A percentile compares a stretch with the other conserved stretches of the same genome.
phyloP scores from a whole-genome alignment of 352 stramenopile genomes.

The Phytophthora fragariae region DNA sequence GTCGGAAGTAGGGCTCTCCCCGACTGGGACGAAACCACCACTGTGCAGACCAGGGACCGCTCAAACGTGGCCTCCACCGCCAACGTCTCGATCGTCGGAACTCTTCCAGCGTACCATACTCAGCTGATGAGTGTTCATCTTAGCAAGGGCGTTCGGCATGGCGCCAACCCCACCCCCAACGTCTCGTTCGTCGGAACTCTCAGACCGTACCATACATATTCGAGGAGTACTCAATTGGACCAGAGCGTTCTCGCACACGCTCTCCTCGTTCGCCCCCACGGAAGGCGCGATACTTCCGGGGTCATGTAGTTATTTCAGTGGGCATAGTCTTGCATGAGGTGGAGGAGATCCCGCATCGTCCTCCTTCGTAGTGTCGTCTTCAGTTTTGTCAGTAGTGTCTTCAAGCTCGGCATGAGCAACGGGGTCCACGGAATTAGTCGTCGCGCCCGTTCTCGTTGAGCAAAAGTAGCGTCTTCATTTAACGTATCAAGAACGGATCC shows the following conservation, averaged over 20 bases:
- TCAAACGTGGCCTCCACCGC: background rate
- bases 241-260: no score
- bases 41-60: background rate
- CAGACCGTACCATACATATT: no score
- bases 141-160: no score
- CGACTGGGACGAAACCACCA: background rate
- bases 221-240: no score
- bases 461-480: background rate
- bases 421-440: no score
- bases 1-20: background rate
- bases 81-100: background rate
- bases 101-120: background rate
- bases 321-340: background rate
- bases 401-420: background rate
- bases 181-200: background rate
- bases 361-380: background rate
- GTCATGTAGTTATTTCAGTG: no score
- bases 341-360: background rate
- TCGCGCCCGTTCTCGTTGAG: background rate
- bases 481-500: background rate
- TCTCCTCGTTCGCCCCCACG: background rate
- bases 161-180: background rate
- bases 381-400: background rate
- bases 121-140: no score
- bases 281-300: background rate